phyloP scores from a whole-genome alignment of 345 rosid genomes.

The Lepidium didymum region DNA sequence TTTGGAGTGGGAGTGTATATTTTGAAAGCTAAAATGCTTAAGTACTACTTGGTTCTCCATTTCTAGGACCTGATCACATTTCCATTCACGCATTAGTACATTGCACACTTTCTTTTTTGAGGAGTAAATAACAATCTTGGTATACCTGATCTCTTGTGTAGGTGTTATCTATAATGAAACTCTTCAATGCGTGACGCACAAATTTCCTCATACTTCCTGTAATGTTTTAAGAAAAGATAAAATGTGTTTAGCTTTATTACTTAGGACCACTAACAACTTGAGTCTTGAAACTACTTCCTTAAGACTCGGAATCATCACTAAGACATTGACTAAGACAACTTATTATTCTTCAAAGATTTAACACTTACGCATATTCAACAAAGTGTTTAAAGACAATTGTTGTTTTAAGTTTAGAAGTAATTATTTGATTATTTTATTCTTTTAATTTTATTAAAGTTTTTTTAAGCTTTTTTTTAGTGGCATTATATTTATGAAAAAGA shows the following conservation, averaged over 20 bases:
- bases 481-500: too few relatives aligned
- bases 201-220: slow-evolving; percentile 91
- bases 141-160: slow-evolving; percentile 69
- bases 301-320: too few relatives aligned
- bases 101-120: background rate
- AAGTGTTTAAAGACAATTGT: too few relatives aligned
- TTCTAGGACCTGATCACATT: slow-evolving; percentile 48
- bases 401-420: too few relatives aligned
- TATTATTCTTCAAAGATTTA: background rate
- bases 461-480: too few relatives aligned
- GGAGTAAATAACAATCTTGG: slow-evolving; percentile 5
- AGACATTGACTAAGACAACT: too few relatives aligned
- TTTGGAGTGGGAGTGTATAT: slow-evolving; percentile 68
- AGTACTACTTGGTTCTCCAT: slow-evolving; percentile 59
- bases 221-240: slow-evolving; percentile 8
- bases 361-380: too few relatives aligned
- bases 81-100: background rate
- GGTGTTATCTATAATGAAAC: slow-evolving; percentile 84
- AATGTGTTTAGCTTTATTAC: background rate
- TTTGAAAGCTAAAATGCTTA: slow-evolving; percentile 57
- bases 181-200: slow-evolving; percentile 86
- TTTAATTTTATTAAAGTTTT: too few relatives aligned
- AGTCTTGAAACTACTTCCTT: too few relatives aligned
- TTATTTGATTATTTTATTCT: too few relatives aligned
- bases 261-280: background rate